These are phyloP conservation scores for Millerozyma acaciae DNA, from an alignment of 805 yeast species.

Conservation along the genomic window DNA sequence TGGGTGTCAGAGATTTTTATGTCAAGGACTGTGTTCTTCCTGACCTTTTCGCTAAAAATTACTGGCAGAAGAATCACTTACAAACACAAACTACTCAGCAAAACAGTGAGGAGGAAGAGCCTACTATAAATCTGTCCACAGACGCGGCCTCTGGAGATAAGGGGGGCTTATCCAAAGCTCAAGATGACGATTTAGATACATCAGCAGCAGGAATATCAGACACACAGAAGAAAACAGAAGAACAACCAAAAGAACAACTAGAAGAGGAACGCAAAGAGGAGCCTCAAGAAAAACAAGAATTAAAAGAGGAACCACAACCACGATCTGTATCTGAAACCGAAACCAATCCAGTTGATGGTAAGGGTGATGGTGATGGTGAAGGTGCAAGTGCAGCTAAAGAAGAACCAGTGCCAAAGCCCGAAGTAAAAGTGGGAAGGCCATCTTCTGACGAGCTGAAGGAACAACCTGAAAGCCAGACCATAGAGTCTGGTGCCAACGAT, in stretches of 20 bases:
- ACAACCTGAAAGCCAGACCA: too few relatives aligned
- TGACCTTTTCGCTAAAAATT: slow-evolving; percentile 39
- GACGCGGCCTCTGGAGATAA: too few relatives aligned
- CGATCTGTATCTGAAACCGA: slow-evolving; percentile 1
- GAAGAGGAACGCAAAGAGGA: slow-evolving; percentile 2
- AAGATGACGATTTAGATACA: too few relatives aligned
- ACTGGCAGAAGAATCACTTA: slow-evolving; percentile 25
- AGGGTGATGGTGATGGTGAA: neutral
- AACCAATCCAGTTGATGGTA: too few relatives aligned
- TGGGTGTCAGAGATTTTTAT: slow-evolving; percentile 87
- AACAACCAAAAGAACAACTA: neutral
- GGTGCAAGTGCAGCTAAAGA: slow-evolving; percentile 4
- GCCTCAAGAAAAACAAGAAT: neutral
- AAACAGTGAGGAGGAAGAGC: too few relatives aligned
- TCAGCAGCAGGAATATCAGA: slow-evolving; percentile 4
- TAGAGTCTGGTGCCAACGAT: too few relatives aligned
- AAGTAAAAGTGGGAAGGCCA: too few relatives aligned
- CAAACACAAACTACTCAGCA: neutral
- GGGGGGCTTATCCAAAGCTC: too few relatives aligned
- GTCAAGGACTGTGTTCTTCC: slow-evolving; percentile 51
- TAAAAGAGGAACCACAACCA: neutral
- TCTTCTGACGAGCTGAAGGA: too few relatives aligned
- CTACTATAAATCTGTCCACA: too few relatives aligned
- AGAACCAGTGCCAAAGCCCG: slow-evolving; percentile 3
- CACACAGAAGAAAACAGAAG: slow-evolving; percentile 1